Base-by-base conservation (phyloP, 2,329 filamentous ascomycete species). In the Xylariaceae sp. region DNA sequence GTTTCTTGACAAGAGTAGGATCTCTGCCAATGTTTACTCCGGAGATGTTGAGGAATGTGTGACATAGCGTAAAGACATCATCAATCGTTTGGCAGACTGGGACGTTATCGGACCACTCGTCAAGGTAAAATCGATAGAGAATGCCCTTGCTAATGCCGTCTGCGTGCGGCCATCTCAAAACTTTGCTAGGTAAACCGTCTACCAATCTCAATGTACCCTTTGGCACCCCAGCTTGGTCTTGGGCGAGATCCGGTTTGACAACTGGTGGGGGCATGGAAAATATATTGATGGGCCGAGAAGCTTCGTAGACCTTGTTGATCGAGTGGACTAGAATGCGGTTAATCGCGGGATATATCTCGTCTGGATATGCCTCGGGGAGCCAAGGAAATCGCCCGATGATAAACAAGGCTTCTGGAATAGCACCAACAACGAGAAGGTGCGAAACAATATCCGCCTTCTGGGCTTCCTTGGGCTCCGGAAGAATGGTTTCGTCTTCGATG, bases 121-220 rank as follows among this genome's bases (percentile, higher is more conserved):
- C 91, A 85, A 94, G 96, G 70, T 99, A 99, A 68, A 95, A 97
- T 32, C 88, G 84, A 69, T 96, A 97, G 49, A 88, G 82, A n/a
- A 80, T 79, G 18, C 86, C 85, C 61, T 91, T 89, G 51, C 85
- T 85, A 22, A 83, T 84, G 65, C 94, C 89, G 59, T 96, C 92
- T 5, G 90, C 83, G 63, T 87, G 86, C 4, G 91, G 88, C 92
- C 92, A 96, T 57, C 88, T 83, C 59, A 94, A 76, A 15, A 83
- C 78, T 65, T 87, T 87, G 61, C 83, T 83, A n/a, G 81, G 73
- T 2, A 79, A 73, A 22, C 83, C 77, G 48, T 84, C 77, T 34
- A 69, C 74, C 36, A 87, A 74, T 59, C 80, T 85, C 55, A 91
- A 78, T 43, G 77, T 80, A 10, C 89, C 89, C 67, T 90, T 90